Conservation (phyloP, 345 rosid species). For the Eucalyptus regnans region DNA sequence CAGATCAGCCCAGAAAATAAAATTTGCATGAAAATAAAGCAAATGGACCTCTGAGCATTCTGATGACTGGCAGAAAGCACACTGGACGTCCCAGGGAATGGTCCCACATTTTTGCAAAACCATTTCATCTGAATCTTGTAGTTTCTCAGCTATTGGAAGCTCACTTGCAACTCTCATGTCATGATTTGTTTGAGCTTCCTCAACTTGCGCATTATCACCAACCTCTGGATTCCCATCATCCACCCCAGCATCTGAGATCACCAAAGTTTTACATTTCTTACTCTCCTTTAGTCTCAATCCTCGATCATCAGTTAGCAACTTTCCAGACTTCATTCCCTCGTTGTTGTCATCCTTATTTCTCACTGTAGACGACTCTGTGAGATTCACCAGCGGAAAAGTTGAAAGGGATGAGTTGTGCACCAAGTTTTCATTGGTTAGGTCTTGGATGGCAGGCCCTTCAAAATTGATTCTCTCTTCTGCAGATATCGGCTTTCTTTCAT, state of each 20-base stretch:
- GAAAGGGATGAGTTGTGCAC: background rate
- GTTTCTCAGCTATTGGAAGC: slow-evolving; percentile 3
- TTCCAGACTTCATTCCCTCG: background rate
- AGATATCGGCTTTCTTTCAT: slow-evolving; percentile 6
- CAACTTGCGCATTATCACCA: background rate
- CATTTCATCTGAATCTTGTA: background rate
- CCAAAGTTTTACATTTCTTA: background rate
- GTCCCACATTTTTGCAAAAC: slow-evolving; percentile 25
- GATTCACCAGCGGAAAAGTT: background rate
- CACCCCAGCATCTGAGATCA: background rate
- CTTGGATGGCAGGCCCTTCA: background rate
- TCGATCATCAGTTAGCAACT: background rate
- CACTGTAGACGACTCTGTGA: background rate
- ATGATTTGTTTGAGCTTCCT: background rate
- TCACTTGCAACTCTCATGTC: background rate
- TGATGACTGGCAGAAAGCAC: slow-evolving; percentile 78
- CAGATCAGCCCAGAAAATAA: background rate
- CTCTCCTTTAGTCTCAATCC: background rate
- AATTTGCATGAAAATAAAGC: background rate
- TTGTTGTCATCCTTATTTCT: background rate
- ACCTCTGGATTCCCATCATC: background rate
- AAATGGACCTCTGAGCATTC: slow-evolving; percentile 55
- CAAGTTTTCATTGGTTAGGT: background rate
- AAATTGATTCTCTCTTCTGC: background rate
- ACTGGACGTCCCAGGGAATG: slow-evolving; percentile 7